Conservation (phyloP, 129 eudicot species). For the Centella asiatica region DNA sequence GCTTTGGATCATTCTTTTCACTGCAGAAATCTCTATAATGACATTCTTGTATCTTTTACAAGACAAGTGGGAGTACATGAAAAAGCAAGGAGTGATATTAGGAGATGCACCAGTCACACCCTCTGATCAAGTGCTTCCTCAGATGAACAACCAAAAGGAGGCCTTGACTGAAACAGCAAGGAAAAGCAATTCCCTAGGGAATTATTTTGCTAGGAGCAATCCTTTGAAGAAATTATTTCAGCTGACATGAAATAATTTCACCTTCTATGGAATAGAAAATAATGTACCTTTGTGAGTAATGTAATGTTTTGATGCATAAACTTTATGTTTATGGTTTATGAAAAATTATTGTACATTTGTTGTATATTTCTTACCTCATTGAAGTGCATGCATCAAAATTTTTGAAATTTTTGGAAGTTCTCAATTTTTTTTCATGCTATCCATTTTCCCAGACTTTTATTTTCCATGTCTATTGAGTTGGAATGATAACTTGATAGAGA, state of each 20-base stretch:
- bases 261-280: not conserved
- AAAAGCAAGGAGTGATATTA: conserved; percentile 37
- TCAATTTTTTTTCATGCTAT: too few relatives aligned
- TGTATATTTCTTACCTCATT: not conserved
- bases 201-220: conserved; percentile 47
- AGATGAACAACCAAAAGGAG: conserved; percentile 26
- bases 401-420: too few relatives aligned
- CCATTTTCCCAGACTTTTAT: too few relatives aligned
- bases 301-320: conserved; percentile 14
- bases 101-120: conserved; percentile 21
- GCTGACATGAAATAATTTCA: conserved; percentile 23
- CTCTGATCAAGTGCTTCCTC: conserved; percentile 15
- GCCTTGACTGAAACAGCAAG: conserved; percentile 22
- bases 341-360: not conserved
- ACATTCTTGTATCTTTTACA: conserved; percentile 53
- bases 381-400: conserved; percentile 5
- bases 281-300: not conserved
- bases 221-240: conserved; percentile 60
- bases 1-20: conserved; percentile 57
- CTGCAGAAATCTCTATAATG: conserved; percentile 53
- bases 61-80: conserved; percentile 69
- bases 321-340: not conserved
- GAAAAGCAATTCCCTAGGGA: conserved; percentile 70
- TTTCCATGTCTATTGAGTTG: too few relatives aligned
- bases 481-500: too few relatives aligned